Percentiles rank a stretch among this genome's conserved stretches.
These are phyloP conservation scores for Ogataea ganodermae DNA, from an alignment of 805 yeast species.

Conservation along the genomic window DNA sequence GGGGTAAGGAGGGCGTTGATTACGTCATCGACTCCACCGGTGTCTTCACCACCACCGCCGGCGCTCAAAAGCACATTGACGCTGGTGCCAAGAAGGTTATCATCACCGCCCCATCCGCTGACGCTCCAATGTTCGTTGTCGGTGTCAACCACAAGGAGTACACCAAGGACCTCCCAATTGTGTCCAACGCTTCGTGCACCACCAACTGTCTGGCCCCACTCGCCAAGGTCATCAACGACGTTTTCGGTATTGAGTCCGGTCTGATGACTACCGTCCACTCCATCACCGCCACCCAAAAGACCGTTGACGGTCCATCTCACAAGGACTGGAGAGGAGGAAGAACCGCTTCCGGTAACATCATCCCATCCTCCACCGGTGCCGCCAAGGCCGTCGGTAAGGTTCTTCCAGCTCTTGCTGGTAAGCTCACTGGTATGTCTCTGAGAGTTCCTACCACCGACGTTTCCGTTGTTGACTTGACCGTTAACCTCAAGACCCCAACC, in stretches of 20 bases:
- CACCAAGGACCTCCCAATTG: conserved; percentile 71
- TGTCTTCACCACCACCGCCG: conserved; percentile 81
- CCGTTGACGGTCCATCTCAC: conserved; percentile 95
- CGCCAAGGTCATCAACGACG: conserved; percentile 85
- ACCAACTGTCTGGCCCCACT: conserved; percentile 95
- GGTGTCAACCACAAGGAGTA: conserved; percentile 87
- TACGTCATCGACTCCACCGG: conserved; percentile 93
- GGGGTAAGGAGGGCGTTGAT: conserved; percentile 83
- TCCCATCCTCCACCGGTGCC: conserved; percentile 96
- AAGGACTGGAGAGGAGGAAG: conserved; percentile 99
- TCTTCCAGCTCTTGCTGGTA: conserved; percentile 86
- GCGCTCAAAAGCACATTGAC: conserved; percentile 80
- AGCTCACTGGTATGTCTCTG: conserved; percentile 90
- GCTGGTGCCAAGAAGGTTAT: conserved; percentile 95
- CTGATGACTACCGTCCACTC: conserved; percentile 96
- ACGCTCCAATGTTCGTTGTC: conserved; percentile 93
- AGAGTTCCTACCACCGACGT: conserved; percentile 95
- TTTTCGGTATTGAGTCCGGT: conserved; percentile 86
- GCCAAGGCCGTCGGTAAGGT: conserved; percentile 98
- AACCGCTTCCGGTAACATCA: conserved; percentile 93
- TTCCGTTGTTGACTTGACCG: conserved; percentile 91
- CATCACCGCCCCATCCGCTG: conserved; percentile 92
- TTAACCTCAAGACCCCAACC: conserved; percentile 72
- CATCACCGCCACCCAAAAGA: conserved; percentile 94
- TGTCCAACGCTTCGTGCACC: conserved; percentile 94